phyloP scores from a whole-genome alignment of 441 rosid species.

The Corymbia citriodora region DNA sequence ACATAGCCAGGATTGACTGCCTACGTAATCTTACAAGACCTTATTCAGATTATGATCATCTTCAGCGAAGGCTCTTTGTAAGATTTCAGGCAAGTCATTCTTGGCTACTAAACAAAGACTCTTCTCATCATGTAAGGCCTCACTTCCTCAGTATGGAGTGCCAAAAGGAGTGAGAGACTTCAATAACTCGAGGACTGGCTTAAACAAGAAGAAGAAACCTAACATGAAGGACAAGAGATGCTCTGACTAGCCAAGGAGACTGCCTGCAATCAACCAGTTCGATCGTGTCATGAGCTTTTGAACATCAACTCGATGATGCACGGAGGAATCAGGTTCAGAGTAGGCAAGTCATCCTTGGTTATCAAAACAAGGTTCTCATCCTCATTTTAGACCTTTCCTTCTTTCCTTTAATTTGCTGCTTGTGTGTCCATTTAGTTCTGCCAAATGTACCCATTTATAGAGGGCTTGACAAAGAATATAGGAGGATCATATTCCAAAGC shows the following conservation, averaged over 20 bases:
- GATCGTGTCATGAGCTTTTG: neutral
- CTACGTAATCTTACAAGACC: neutral
- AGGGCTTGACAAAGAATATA: neutral
- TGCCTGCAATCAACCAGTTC: neutral
- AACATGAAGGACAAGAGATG: neutral
- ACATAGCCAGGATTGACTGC: neutral
- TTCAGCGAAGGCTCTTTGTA: neutral
- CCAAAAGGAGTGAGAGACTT: neutral
- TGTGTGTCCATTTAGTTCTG: neutral
- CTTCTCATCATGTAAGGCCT: neutral
- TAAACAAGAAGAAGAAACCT: neutral
- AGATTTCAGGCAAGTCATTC: neutral
- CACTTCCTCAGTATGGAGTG: neutral
- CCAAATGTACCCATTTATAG: neutral
- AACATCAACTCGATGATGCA: too few relatives aligned
- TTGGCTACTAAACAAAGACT: neutral
- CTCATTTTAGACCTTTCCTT: neutral
- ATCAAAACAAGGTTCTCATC: neutral
- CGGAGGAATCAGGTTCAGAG: neutral
- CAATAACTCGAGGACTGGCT: neutral
- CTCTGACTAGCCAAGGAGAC: neutral
- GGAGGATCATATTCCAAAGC: neutral
- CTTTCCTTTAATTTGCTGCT: neutral
- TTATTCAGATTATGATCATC: neutral
- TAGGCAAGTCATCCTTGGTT: neutral